Conservation (phyloP, 2,329 filamentous ascomycete genomes). For the Verticillium klebahnii region DNA sequence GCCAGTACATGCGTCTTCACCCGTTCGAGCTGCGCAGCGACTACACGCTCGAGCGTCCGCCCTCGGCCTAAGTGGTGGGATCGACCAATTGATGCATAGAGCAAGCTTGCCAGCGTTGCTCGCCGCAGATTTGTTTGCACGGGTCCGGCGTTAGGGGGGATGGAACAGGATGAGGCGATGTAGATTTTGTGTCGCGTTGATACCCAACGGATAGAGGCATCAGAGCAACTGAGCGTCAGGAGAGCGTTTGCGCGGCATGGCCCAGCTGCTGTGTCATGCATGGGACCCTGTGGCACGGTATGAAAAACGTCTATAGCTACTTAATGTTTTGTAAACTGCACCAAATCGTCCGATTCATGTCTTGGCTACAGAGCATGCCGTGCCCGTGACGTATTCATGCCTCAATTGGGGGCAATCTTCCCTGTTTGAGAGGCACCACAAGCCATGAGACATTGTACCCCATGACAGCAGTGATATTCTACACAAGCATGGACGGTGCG, state of each 20-base stretch:
- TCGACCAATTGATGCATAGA: neutral
- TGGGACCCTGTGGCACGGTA: no score
- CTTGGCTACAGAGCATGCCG: no score
- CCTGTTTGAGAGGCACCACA: no score
- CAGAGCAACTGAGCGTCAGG: neutral
- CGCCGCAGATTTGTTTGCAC: neutral
- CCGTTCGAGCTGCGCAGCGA: constrained; percentile 41
- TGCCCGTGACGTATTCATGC: no score
- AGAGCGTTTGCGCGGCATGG: neutral
- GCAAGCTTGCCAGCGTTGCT: neutral
- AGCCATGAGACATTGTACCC: no score
- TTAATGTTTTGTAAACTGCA: no score
- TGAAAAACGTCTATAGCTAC: no score
- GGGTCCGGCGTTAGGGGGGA: neutral
- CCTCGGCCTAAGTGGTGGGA: neutral
- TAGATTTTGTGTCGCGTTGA: neutral
- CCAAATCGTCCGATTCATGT: no score
- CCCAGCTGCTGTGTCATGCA: neutral
- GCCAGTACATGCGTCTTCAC: constrained; percentile 48
- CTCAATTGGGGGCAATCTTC: no score
- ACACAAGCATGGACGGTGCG: no score
- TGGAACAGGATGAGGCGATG: neutral
- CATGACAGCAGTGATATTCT: no score
- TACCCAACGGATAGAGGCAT: neutral
- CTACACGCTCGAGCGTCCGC: constrained; percentile 6